Evolutionary conservation across 2,329 filamentous ascomycete species (phyloP).

Genomic region (Endocalyx cinctus): DNA sequence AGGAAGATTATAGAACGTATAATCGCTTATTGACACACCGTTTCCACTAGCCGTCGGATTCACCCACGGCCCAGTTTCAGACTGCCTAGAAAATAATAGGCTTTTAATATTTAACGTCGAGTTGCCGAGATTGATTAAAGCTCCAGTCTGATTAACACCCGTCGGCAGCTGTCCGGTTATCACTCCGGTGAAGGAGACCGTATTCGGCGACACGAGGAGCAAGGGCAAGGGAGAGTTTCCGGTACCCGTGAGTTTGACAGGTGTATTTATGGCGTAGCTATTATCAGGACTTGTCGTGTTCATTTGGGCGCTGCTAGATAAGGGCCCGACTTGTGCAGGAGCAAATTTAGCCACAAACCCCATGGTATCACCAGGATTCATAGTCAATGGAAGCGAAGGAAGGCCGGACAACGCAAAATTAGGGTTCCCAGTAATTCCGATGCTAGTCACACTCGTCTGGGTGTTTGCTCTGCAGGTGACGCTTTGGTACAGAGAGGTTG

Average conservation of each 20-base stretch:
- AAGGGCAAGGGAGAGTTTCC: constrained; percentile 42
- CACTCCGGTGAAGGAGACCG: constrained; percentile 44
- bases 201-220: constrained; percentile 42
- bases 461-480: constrained; percentile 47
- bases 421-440: constrained; percentile 31
- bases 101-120: constrained; percentile 36
- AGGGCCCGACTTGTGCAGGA: constrained; percentile 41
- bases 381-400: constrained; percentile 25
- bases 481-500: constrained; percentile 23
- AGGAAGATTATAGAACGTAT: constrained; percentile 44
- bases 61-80: constrained; percentile 41
- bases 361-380: constrained; percentile 35
- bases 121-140: constrained; percentile 48
- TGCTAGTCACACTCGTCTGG: constrained; percentile 34
- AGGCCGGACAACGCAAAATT: constrained; percentile 32
- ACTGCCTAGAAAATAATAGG: constrained; percentile 39
- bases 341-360: constrained; percentile 40
- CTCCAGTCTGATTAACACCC: constrained; percentile 36
- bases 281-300: constrained; percentile 40
- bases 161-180: constrained; percentile 37
- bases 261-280: constrained; percentile 42
- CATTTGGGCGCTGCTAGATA: constrained; percentile 43
- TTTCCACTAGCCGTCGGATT: constrained; percentile 29
- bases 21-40: constrained; percentile 39
- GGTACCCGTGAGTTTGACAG: constrained; percentile 43